Percentiles rank a stretch among this genome's conserved stretches.
Evolutionary conservation across 1,139 yeast genomes (phyloP).

Genomic region (Citeromyces hawaiiensis): DNA sequence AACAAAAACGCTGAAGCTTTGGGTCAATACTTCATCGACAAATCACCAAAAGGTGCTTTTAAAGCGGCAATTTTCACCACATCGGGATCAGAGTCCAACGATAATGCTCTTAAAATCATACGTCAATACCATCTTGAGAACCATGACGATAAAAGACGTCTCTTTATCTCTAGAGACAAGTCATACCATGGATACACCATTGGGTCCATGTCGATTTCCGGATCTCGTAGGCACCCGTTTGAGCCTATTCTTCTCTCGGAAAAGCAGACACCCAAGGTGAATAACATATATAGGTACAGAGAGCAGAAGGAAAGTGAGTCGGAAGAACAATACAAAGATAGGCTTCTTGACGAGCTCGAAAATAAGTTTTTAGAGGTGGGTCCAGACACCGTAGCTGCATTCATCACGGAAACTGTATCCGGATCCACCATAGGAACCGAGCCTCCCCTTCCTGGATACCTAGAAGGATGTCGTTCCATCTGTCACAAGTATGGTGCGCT

Average conservation of each 20-base stretch:
- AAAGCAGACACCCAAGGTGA: constrained; percentile 29
- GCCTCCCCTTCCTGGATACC: constrained; percentile 42
- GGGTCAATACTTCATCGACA: constrained; percentile 35
- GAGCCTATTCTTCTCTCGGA: constrained; percentile 25
- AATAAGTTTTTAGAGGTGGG: constrained; percentile 32
- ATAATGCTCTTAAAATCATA: constrained; percentile 36
- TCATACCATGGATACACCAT: constrained; percentile 48
- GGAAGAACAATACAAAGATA: constrained; percentile 30
- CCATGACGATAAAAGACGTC: constrained; percentile 32
- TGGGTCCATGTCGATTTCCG: constrained; percentile 38
- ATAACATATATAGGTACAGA: constrained; percentile 37
- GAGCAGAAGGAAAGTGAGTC: constrained; percentile 32
- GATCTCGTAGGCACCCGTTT: constrained; percentile 25
- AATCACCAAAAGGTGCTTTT: constrained; percentile 41
- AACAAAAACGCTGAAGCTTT: constrained; percentile 35
- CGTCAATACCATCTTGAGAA: constrained; percentile 37
- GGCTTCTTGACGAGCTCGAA: constrained; percentile 33
- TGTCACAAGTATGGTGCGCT: constrained; percentile 47
- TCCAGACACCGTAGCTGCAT: constrained; percentile 39
- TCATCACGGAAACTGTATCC: constrained; percentile 40
- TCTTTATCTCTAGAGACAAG: constrained; percentile 35
- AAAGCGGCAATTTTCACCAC: constrained; percentile 40
- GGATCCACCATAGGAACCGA: constrained; percentile 48
- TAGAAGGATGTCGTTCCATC: constrained; percentile 36
- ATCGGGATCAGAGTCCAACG: constrained; percentile 52